Base-by-base conservation (phyloP, 345 rosid species). In the Eucalyptus cloeziana region DNA sequence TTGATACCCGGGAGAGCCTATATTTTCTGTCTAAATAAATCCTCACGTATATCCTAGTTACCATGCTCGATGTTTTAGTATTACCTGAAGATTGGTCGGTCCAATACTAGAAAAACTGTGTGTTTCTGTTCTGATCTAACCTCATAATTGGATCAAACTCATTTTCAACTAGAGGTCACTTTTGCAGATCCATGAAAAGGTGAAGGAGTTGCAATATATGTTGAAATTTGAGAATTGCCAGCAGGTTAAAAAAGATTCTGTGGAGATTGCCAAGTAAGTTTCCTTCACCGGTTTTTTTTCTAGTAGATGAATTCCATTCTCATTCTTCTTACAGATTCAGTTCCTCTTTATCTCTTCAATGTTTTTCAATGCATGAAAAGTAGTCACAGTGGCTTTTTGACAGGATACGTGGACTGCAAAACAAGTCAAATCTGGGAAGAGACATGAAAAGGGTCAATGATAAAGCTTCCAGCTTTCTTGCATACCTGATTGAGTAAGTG, bases 401-500 rank as follows among this genome's bases (percentile, higher is more conserved):
- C 95, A 97, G 99, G 93, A 95, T 92, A 92, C 93, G 89, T 87
- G 89, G 94, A 89, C 93, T 94, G 85, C 92, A 94, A 83, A 92
- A 90, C 92, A 86, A 87, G 67, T 90, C 92, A 86, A 93, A 90
- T 89, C 91, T 64, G 85, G 94, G 88, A 45, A 94, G 93, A 86
- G 93, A 92, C 64, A 89, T 89, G 87, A 93, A 90, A 89, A 88
- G 92, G n/a, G 89, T 92, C 89, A 92, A 93, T 92, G 96, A 94
- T 88, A 97, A 92, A 91, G 94, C 95, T 92, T 91, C 93, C 79
- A 85, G 88, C 88, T 87, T 95, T 76, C 88, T 96, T 50, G 97
- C 94, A 91, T 88, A 87, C 91, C 92, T 97, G 93, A 91, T 96
- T 89, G 92, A 97, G 99, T 97, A 92, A 87, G 92, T 87, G 31